Evolutionary conservation across 1,284 basidiomycete genomes (phyloP).

Genomic region (Malassezia equina): DNA sequence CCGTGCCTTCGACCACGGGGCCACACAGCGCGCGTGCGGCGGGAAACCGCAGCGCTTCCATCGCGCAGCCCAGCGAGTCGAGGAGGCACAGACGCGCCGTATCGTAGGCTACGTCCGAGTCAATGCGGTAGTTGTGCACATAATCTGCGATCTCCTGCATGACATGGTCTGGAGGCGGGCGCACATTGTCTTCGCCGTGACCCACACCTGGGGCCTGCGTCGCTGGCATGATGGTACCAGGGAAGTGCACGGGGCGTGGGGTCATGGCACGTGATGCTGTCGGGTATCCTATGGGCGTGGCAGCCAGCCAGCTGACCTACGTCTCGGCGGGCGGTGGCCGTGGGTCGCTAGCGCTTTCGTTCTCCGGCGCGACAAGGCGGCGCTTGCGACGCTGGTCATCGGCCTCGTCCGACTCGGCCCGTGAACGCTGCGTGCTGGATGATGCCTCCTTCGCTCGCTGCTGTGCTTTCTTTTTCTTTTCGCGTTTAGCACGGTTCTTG

Average conservation of each 20-base stretch:
- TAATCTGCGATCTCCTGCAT: slow-evolving; percentile 15
- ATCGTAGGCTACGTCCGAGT: slow-evolving; percentile 42
- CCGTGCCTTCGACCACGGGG: slow-evolving; percentile 44
- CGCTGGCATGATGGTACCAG: slow-evolving; percentile 4
- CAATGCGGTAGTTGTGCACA: slow-evolving; percentile 39
- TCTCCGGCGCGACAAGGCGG: not conserved
- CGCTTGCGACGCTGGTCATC: not conserved
- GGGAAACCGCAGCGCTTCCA: slow-evolving; percentile 46
- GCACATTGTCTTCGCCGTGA: slow-evolving; percentile 43
- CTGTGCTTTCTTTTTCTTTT: slow-evolving; percentile 32
- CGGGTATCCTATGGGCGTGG: not conserved
- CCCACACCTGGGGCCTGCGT: slow-evolving; percentile 28
- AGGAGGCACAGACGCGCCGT: slow-evolving; percentile 44
- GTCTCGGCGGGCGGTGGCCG: not conserved
- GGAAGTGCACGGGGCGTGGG: not conserved
- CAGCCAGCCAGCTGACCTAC: too few relatives aligned
- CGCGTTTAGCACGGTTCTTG: slow-evolving; percentile 41
- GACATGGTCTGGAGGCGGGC: slow-evolving; percentile 37
- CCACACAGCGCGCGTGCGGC: slow-evolving; percentile 38
- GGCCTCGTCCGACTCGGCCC: not conserved
- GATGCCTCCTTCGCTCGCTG: slow-evolving; percentile 2
- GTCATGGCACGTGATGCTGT: not conserved
- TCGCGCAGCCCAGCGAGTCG: slow-evolving; percentile 46
- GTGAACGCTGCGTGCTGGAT: not conserved
- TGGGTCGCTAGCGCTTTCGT: not conserved